Base-by-base conservation (phyloP, 306 rosid species). In the Fagus crenata region DNA sequence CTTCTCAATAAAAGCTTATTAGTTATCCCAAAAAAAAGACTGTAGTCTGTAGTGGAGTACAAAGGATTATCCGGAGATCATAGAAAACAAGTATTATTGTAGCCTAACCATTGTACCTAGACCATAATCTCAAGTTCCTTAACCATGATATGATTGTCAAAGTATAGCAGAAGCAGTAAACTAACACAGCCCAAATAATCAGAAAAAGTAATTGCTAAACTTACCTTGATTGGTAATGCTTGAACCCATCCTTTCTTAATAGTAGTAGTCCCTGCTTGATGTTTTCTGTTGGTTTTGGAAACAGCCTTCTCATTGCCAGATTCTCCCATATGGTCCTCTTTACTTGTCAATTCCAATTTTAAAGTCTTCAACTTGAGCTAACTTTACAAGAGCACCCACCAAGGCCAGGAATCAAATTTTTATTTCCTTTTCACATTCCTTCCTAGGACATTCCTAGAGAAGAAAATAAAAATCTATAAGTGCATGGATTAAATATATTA, bases 251-350 rank as follows among this genome's bases (percentile, higher is more conserved):
- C 81, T 70, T 81, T 81, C 63, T 77, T 80, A 76, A 75, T 32
- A 72, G 81, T 58, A 31, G 76, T 4, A 53, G 67, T 58, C 72
- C 37, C 9, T 46, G 18, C 75, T 56, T 70, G 78, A 74, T 58
- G 63, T 69, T 28, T 80, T 11, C 49, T 53, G 31, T 7, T 61
- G 69, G 60, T 56, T 81, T 78, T 84, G 54, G 73, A 81, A 80
- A 71, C 42, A 76, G 72, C 59, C 71, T 77, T 56, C 22, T 78
- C 86, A 64, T 77, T 83, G 58, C 87, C 79, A 35, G 79, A 75
- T 77, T 89, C 84, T 70, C 78, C 86, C 93, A 86, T 87, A 40
- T 78, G 80, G 71, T 55, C 60, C 82, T 28, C 41, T 32, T 18
- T 58, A 64, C 41, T 68, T 46, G 71, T 40, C 43, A 17, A 78